Conservation (phyloP, 495 filamentous ascomycete genomes). For the Tuber indicum region DNA sequence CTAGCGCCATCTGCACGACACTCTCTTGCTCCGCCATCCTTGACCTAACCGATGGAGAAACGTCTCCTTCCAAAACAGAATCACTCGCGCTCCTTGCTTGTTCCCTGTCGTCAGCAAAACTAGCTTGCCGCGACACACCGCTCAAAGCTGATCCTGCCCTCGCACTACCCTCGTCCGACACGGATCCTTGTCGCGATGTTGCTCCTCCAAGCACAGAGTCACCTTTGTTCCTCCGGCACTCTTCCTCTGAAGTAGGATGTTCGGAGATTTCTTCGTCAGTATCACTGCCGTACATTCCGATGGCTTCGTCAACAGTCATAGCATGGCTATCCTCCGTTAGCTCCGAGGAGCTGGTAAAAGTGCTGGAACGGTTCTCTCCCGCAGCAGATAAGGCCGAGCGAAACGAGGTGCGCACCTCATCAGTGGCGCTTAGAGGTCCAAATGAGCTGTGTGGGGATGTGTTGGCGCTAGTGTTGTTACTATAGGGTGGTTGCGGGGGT, state of each 20-base stretch:
- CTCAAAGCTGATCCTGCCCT: slow-evolving; percentile 26
- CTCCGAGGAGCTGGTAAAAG: slow-evolving; percentile 44
- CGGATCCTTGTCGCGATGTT: slow-evolving; percentile 32
- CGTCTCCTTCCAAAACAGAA: slow-evolving; percentile 35
- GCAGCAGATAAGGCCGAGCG: slow-evolving; percentile 35
- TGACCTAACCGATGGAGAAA: slow-evolving; percentile 27
- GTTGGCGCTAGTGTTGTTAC: slow-evolving; percentile 36
- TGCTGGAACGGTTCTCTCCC: slow-evolving; percentile 34
- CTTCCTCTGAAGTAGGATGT: slow-evolving; percentile 33
- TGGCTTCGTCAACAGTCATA: slow-evolving; percentile 84
- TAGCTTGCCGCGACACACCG: slow-evolving; percentile 26
- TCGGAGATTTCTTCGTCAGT: slow-evolving; percentile 63
- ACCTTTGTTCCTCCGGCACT: slow-evolving; percentile 38
- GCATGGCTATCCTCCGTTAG: slow-evolving; percentile 55
- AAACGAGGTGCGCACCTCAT: slow-evolving; percentile 33
- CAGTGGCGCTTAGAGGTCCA: slow-evolving; percentile 18
- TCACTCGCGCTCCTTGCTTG: slow-evolving; percentile 25
- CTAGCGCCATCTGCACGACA: slow-evolving; percentile 12
- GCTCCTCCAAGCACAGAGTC: slow-evolving; percentile 36
- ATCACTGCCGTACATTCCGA: slow-evolving; percentile 67
- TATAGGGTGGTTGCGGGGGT: slow-evolving; percentile 32
- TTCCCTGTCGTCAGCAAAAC: slow-evolving; percentile 29
- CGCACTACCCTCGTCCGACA: slow-evolving; percentile 24
- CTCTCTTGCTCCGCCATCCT: slow-evolving; percentile 21
- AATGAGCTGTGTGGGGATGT: slow-evolving; percentile 39